Percentiles rank a stretch among this genome's conserved stretches.
phyloP scores from a whole-genome alignment of 805 yeast genomes.

The Saccharomycopsis fibuligera region DNA sequence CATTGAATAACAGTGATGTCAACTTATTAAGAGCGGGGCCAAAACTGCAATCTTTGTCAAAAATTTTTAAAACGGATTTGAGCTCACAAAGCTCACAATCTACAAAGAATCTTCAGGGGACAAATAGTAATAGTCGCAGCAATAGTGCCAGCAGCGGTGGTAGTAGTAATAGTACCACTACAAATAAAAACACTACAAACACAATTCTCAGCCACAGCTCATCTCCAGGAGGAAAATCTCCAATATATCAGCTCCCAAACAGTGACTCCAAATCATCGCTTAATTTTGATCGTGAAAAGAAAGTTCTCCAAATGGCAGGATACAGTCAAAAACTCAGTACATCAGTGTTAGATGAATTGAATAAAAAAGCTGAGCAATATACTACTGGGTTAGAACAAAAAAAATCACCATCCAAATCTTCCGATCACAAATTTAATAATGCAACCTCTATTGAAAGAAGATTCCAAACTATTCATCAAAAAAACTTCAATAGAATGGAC shows the following conservation, averaged over 20 bases:
- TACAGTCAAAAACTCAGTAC: constrained; percentile 36
- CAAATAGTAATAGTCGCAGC: background rate
- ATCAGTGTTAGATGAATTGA: constrained; percentile 33
- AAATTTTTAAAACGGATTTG: background rate
- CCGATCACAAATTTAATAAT: background rate
- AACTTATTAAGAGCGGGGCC: background rate
- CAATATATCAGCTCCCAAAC: background rate
- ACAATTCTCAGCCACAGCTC: too few species aligned
- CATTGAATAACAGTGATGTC: background rate
- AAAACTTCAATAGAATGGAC: constrained; percentile 39
- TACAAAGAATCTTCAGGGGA: background rate
- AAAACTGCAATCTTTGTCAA: background rate
- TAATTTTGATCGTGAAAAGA: constrained; percentile 30
- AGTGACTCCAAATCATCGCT: constrained; percentile 13
- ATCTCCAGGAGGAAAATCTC: background rate
- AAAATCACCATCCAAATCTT: too few species aligned
- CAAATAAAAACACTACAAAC: too few species aligned
- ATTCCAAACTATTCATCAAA: constrained; percentile 28
- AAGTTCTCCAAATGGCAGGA: constrained; percentile 34
- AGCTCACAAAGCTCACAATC: too few species aligned
- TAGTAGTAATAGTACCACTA: background rate
- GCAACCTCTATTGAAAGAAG: constrained; percentile 28
- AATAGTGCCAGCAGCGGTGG: background rate
- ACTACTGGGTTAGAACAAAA: constrained; percentile 21
- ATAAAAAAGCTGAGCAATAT: constrained; percentile 30